Base-by-base conservation (phyloP, 202 grass and related monocot species). In the Panicum virgatum region DNA sequence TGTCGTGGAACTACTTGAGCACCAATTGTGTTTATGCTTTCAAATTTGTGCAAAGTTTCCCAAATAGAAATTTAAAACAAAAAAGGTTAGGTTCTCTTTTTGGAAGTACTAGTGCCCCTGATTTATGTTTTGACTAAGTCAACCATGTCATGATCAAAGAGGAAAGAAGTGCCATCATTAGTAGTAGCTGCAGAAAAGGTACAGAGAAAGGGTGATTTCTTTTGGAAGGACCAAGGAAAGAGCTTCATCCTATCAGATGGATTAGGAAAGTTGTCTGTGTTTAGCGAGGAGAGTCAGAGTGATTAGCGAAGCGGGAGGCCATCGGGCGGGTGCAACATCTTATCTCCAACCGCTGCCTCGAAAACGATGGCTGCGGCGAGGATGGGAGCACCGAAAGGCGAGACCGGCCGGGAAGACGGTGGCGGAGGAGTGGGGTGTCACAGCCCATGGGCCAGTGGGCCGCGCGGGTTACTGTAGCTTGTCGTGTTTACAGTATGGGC, bases 301-400 rank as follows among this genome's bases (percentile, higher is more conserved):
- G 43, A 59, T 62, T 26, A 39, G 16, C 20, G 20, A 50, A 42
- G 20, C 3, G 19, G 15, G 19, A 19, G 25, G 62, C 23, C 23
- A 9, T 20, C 18, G 38, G 23, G 76, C 76, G 38, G 60, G 45
- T 12, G 18, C 51, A 4, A 51, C 37, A 80, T 80, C 76, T 75
- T 47, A 75, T 75, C 69, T n/a, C 37, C 38, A 52, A 27, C 18
- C 15, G 57, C 44, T 18, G 44, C 54, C 7, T 15, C 19, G 76
- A 86, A 22, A 66, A 54, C 75, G 46, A 63, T 53, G 56, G 74
- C 83, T 56, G 47, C 45, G 62, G 45, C 75, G 44, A 23, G 27
- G 43, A 36, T 18, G 18, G 25, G 39, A 30, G 8, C 27, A 22
- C 12, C 7, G 47, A 13, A 5, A 29, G 3, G 32, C 32, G 32